Evolutionary conservation across 2,329 filamentous ascomycete species (phyloP).

Genomic region (Thyridium curvatum): DNA sequence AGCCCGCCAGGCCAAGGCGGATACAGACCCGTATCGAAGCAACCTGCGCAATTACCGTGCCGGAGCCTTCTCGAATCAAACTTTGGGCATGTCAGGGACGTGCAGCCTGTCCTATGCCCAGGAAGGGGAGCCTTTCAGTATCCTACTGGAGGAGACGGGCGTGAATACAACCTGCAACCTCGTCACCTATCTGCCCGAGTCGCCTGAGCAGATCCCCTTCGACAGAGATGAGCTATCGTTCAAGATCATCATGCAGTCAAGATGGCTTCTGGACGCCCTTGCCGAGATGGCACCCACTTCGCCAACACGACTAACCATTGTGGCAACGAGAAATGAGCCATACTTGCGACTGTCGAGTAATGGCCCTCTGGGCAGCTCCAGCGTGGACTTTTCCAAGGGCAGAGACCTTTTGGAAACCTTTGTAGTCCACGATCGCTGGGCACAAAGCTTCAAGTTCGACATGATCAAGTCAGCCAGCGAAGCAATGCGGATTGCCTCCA

Average conservation of each 20-base stretch:
- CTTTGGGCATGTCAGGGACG: constrained; percentile 76
- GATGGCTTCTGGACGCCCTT: constrained; percentile 65
- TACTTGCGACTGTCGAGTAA: constrained; percentile 69
- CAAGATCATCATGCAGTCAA: constrained; percentile 90
- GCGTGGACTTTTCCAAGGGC: constrained; percentile 60
- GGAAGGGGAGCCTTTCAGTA: constrained; percentile 71
- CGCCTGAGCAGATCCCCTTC: constrained; percentile 78
- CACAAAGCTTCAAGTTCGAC: constrained; percentile 78
- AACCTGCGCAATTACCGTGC: constrained; percentile 56
- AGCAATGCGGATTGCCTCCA: constrained; percentile 89
- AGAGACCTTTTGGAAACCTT: constrained; percentile 70
- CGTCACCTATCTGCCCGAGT: constrained; percentile 76
- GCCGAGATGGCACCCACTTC: constrained; percentile 63
- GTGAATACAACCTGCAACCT: constrained; percentile 87
- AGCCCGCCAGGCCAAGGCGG: constrained; percentile 49
- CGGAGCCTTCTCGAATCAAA: constrained; percentile 77
- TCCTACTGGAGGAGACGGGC: constrained; percentile 79
- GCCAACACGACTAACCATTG: constrained; percentile 67
- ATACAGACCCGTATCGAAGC: constrained; percentile 54
- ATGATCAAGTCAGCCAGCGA: constrained; percentile 79
- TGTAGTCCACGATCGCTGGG: constrained; percentile 51
- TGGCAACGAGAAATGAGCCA: constrained; percentile 56
- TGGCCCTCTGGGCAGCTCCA: constrained; percentile 53
- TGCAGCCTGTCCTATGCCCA: constrained; percentile 76
- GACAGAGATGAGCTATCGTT: constrained; percentile 72